Conservation (phyloP, 2,329 filamentous ascomycete genomes). For the Cladosporium sp. region DNA sequence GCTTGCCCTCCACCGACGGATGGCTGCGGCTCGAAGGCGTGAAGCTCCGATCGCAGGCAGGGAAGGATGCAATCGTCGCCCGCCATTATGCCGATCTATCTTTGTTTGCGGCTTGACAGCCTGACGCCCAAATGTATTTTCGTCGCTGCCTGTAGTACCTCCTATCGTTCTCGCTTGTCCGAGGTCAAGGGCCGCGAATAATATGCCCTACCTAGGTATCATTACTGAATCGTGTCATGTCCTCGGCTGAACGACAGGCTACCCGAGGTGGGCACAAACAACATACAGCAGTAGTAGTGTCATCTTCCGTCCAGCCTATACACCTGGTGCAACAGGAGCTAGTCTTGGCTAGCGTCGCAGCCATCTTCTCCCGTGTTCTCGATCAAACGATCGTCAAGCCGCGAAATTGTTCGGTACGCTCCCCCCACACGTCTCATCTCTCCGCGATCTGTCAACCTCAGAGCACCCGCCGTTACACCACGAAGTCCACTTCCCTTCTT, state of each 20-base stretch:
- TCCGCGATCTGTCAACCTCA: conserved; percentile 10
- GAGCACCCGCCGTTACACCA: neutral
- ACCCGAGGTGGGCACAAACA: neutral
- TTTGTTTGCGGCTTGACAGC: neutral
- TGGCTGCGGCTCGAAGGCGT: neutral
- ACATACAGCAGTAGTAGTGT: too few species aligned
- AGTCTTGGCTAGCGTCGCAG: neutral
- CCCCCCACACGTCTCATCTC: conserved; percentile 6
- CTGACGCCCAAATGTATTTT: neutral
- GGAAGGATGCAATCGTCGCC: conserved; percentile 1
- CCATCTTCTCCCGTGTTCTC: conserved; percentile 1
- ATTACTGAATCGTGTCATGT: neutral
- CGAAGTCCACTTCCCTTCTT: conserved; percentile 4
- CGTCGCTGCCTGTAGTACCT: conserved; percentile 1
- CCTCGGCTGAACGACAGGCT: neutral
- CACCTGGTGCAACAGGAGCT: neutral
- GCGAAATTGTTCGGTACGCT: conserved; percentile 8
- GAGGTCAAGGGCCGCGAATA: neutral
- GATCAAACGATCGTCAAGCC: conserved; percentile 11
- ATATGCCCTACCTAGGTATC: neutral
- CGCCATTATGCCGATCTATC: conserved; percentile 10
- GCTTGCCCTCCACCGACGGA: neutral
- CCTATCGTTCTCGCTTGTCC: neutral
- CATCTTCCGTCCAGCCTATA: neutral
- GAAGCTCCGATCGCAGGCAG: conserved; percentile 2